A percentile compares a stretch with the other conserved stretches of the same genome.
Evolutionary conservation across 768 basidiomycete genomes (phyloP).

Genomic region (Phylloporus scabripes): DNA sequence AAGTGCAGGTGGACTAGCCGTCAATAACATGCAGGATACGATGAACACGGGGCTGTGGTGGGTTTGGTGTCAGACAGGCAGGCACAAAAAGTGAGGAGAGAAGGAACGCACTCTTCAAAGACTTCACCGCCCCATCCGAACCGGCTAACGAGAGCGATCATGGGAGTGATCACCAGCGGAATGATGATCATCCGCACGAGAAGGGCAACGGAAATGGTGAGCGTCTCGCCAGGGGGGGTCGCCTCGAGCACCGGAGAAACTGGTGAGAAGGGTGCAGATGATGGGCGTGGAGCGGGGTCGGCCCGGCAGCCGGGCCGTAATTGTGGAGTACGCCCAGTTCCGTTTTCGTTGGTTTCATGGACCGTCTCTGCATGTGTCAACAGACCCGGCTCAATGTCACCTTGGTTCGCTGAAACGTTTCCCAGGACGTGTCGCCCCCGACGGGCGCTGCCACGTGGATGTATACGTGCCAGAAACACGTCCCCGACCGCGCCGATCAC

Average conservation of each 20-base stretch:
- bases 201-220: slow-evolving; percentile 81
- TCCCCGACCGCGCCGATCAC: slow-evolving; percentile 18
- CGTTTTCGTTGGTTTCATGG: neutral
- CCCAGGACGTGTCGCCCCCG: neutral
- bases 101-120: slow-evolving; percentile 57
- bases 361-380: slow-evolving; percentile 5
- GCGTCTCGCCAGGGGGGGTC: slow-evolving; percentile 59
- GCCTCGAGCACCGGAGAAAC: neutral
- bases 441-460: neutral
- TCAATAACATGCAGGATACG: slow-evolving; percentile 75
- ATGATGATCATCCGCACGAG: slow-evolving; percentile 82
- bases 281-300: neutral
- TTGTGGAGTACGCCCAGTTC: neutral
- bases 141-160: slow-evolving; percentile 60
- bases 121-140: slow-evolving; percentile 38
- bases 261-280: neutral
- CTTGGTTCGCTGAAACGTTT: neutral
- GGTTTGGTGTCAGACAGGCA: neutral
- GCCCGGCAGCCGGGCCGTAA: neutral
- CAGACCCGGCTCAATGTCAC: slow-evolving; percentile 7
- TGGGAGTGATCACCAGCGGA: slow-evolving; percentile 70
- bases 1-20: slow-evolving; percentile 77
- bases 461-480: slow-evolving; percentile 8
- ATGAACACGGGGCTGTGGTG: slow-evolving; percentile 74
- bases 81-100: neutral